Base-by-base conservation (phyloP, 73 alveolate species). In the Breviolum minutum region DNA sequence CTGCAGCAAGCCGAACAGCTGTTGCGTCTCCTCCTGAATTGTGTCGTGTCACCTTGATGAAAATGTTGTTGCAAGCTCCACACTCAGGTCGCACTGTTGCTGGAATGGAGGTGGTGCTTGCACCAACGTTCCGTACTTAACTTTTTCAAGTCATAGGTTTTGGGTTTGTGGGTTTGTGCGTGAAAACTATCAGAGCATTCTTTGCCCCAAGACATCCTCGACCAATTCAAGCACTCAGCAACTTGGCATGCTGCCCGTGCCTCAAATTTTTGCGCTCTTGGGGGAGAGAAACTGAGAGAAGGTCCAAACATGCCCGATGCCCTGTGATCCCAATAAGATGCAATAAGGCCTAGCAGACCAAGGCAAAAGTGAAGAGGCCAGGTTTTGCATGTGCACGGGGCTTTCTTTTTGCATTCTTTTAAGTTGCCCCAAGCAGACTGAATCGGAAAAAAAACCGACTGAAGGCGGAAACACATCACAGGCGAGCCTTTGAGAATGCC, bases 191-290 rank as follows among this genome's bases (percentile, higher is more conserved):
- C 54, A 40, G 54, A 40, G 54, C 54, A n/a, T 40, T 3, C 0
- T 40, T 14, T 6, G 48, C 30, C 16, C 82, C 30, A 30, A 90
- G 96, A 87, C 96, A 90, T 62, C 96, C 96, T 40, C 74, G 96
- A 32, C 96, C 96, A 74, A 90, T 90, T 62, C 96, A 90, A 77
- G 96, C 87, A 16, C 96, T 70, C 87, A 90, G 96, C 87, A 90
- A 90, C 62, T 70, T 90, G 96, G 96, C 96, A 61, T 70, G 87
- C 83, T 90, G 96, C 96, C 20, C 16, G 87, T 1, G 27, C 87
- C 96, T 85, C 94, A 62, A n/a, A 20, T 83, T 48, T 30, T 17
- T n/a, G n/a, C n/a, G n/a, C n/a, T n/a, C n/a, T 11, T 69, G 79
- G 27, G 26, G 26, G 19, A 69, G 27, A 69, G 29, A 14, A 29